Conservation (phyloP, 140 eudicot species). For the Senecio squalidus region DNA sequence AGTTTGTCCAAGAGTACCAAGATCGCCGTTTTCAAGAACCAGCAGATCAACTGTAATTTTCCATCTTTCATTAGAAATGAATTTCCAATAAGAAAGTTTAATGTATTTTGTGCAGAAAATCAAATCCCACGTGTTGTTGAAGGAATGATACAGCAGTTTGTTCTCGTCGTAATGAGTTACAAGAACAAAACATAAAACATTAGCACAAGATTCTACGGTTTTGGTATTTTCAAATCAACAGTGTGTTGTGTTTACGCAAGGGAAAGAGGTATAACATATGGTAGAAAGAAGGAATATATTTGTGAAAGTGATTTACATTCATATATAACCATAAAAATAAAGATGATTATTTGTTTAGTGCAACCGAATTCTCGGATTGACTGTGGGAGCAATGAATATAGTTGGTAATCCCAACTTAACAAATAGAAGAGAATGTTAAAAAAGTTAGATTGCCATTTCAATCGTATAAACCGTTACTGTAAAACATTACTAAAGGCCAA, state of each 20-base stretch:
- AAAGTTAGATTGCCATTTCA: too few species aligned
- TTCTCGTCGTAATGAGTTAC: constrained; percentile 1
- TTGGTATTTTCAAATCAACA: neutral
- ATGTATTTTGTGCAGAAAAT: constrained; percentile 20
- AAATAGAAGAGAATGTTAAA: neutral
- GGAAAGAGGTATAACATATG: neutral
- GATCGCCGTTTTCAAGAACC: constrained; percentile 20
- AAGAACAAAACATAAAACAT: neutral
- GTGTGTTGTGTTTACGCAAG: neutral
- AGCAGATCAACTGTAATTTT: constrained; percentile 31
- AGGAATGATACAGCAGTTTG: neutral
- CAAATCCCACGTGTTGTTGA: constrained; percentile 27
- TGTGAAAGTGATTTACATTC: neutral
- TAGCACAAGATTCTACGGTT: neutral
- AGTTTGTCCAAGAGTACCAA: constrained; percentile 27
- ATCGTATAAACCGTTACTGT: too few species aligned
- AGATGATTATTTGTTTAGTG: neutral
- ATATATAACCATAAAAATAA: neutral
- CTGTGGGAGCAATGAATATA: too few species aligned
- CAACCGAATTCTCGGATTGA: neutral
- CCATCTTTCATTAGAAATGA: too few species aligned
- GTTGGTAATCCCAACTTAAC: neutral
- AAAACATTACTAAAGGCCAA: too few species aligned
- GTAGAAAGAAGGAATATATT: neutral
- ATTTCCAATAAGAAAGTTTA: too few species aligned